Evolutionary conservation across 1,139 yeast genomes (phyloP).

Genomic region (Hansenula sp.): DNA sequence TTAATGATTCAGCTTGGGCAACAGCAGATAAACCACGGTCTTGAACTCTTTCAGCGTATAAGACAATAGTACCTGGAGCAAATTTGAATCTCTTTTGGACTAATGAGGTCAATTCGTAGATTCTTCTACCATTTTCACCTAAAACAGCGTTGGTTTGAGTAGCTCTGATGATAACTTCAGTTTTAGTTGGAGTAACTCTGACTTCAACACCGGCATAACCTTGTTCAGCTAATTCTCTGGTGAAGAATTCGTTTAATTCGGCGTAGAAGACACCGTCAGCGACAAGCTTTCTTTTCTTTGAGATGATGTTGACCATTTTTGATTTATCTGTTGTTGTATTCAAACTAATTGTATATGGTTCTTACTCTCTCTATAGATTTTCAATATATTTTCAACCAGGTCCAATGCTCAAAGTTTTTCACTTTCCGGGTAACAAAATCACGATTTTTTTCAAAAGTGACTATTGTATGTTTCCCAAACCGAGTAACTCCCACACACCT

Average conservation of each 20-base stretch:
- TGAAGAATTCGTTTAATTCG: constrained; percentile 99
- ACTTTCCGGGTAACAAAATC: too few species aligned
- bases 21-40: constrained; percentile 99
- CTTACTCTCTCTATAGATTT: too few species aligned
- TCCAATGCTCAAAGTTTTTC: too few species aligned
- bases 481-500: too few species aligned
- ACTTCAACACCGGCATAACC: constrained; percentile 99
- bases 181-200: constrained; percentile 97
- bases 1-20: constrained; percentile 99
- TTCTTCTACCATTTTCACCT: constrained; percentile 99
- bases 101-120: constrained; percentile 96
- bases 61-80: constrained; percentile 89
- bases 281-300: constrained; percentile 87
- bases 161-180: constrained; percentile 98
- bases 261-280: constrained; percentile 99
- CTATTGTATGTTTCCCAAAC: too few species aligned
- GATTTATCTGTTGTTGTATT: not conserved
- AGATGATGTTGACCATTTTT: constrained; percentile 61
- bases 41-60: constrained; percentile 99
- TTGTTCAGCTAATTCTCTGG: constrained; percentile 99
- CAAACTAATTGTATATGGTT: too few species aligned
- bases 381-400: too few species aligned
- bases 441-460: too few species aligned
- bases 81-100: constrained; percentile 98
- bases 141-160: constrained; percentile 98